These are phyloP conservation scores for Aspergillus incahuasiensis DNA, from an alignment of 495 filamentous ascomycete species.

Conservation along the genomic window DNA sequence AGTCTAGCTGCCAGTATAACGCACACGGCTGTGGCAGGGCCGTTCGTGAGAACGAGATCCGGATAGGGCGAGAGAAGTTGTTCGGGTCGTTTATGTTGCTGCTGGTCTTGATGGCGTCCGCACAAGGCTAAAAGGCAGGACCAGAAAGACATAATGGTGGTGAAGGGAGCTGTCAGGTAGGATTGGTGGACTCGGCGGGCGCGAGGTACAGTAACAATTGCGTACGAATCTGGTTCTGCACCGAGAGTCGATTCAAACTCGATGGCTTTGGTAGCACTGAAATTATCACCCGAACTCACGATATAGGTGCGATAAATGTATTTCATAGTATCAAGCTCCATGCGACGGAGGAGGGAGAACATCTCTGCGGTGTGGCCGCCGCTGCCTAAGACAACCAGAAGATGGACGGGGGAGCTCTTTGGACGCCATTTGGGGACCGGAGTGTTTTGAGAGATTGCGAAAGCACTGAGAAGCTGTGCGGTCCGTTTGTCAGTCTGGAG, in stretches of 20 bases:
- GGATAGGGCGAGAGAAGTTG: constrained; percentile 43
- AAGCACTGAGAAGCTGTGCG: constrained; percentile 24
- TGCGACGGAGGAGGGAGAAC: constrained; percentile 66
- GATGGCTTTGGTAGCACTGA: constrained; percentile 62
- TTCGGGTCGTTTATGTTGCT: constrained; percentile 12
- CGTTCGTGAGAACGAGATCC: constrained; percentile 80
- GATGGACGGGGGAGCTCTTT: constrained; percentile 49
- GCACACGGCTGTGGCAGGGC: constrained; percentile 81
- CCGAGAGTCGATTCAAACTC: constrained; percentile 52
- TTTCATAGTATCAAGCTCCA: constrained; percentile 37
- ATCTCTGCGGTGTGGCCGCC: constrained; percentile 96
- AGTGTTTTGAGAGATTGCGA: constrained; percentile 32
- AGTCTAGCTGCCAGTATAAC: constrained; percentile 64
- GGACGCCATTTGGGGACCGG: constrained; percentile 29
- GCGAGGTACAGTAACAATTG: constrained; percentile 60
- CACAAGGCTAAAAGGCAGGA: constrained; percentile 40
- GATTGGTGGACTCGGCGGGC: constrained; percentile 76
- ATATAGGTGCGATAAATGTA: constrained; percentile 77
- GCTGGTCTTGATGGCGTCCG: constrained; percentile 31
- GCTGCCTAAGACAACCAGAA: constrained; percentile 81
- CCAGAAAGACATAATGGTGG: constrained; percentile 54
- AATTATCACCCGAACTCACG: constrained; percentile 67
- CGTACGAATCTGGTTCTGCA: constrained; percentile 33
- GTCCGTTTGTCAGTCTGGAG: not conserved
- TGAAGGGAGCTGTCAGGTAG: constrained; percentile 60